These are phyloP conservation scores for Yamadazyma blattariae DNA, from an alignment of 1,139 yeast species.

Conservation along the genomic window DNA sequence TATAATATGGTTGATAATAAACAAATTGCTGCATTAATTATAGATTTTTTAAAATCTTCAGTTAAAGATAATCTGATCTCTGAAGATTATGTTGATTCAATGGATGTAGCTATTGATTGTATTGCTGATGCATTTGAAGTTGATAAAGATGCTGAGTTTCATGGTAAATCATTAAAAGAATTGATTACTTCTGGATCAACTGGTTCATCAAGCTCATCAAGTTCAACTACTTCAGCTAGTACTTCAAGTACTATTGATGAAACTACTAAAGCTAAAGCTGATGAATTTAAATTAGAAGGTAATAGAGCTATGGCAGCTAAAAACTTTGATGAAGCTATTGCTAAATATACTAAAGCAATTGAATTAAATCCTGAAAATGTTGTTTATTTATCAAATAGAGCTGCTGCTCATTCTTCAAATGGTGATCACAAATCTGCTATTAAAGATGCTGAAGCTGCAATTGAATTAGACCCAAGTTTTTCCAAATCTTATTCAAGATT, in stretches of 20 bases:
- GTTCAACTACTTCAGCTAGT: slow-evolving; percentile 16
- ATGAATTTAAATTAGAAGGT: slow-evolving; percentile 82
- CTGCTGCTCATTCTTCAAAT: slow-evolving; percentile 90
- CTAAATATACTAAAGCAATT: slow-evolving; percentile 81
- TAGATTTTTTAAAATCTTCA: slow-evolving; percentile 64
- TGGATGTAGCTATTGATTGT: slow-evolving; percentile 93
- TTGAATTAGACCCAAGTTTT: slow-evolving; percentile 71
- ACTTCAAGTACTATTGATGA: slow-evolving; percentile 32
- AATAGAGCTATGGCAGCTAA: slow-evolving; percentile 86
- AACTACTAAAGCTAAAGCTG: slow-evolving; percentile 70
- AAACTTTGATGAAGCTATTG: slow-evolving; percentile 68
- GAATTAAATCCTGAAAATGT: slow-evolving; percentile 68
- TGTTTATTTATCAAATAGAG: slow-evolving; percentile 88
- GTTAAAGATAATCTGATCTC: slow-evolving; percentile 62
- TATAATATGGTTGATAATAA: slow-evolving; percentile 41
- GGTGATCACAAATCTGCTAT: slow-evolving; percentile 76
- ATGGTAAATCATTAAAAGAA: slow-evolving; percentile 49
- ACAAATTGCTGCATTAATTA: slow-evolving; percentile 73
- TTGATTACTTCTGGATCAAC: slow-evolving; percentile 28
- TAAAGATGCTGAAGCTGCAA: slow-evolving; percentile 79
- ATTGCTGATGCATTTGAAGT: slow-evolving; percentile 84
- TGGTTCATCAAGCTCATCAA: neutral
- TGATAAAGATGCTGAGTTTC: slow-evolving; percentile 42
- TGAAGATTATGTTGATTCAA: slow-evolving; percentile 84
- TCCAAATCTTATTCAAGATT: slow-evolving; percentile 94